A percentile compares a stretch with the other conserved stretches of the same genome.
Conservation (phyloP, 805 yeast species). For the Cyberlindnera nakhonratchasimensis region DNA sequence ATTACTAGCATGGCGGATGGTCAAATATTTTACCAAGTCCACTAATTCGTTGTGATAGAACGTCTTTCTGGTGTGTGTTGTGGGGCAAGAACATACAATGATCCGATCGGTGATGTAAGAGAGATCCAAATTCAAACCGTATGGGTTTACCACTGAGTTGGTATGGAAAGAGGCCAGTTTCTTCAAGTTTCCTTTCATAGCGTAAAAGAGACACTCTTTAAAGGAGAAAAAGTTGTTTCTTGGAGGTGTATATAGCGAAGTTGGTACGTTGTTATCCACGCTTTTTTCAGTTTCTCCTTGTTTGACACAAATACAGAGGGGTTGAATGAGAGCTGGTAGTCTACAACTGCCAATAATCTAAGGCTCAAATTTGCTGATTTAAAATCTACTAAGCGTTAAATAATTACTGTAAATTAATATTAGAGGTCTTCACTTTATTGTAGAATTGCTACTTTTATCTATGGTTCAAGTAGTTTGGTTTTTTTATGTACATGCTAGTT, state of each 20-base stretch:
- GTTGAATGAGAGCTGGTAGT: background rate
- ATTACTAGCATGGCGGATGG: slow-evolving; percentile 42
- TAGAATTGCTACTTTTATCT: no score
- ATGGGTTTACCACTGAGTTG: slow-evolving; percentile 23
- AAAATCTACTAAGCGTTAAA: no score
- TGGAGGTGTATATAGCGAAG: background rate
- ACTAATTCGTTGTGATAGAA: slow-evolving; percentile 50
- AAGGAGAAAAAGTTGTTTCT: no score
- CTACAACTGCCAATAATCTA: background rate
- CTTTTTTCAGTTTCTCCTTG: no score
- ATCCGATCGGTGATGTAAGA: slow-evolving; percentile 62
- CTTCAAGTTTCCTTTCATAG: slow-evolving; percentile 7
- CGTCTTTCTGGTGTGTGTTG: slow-evolving; percentile 38
- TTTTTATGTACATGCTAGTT: background rate
- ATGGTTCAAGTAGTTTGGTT: no score
- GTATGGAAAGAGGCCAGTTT: slow-evolving; percentile 13
- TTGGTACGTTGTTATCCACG: no score
- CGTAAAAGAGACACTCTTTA: no score
- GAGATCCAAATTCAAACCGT: slow-evolving; percentile 49
- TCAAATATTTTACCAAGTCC: slow-evolving; percentile 48
- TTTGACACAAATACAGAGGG: background rate
- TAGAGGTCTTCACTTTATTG: no score
- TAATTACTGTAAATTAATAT: no score
- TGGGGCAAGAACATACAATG: slow-evolving; percentile 77
- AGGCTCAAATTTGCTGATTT: no score